Base-by-base conservation (phyloP, 192 early-diverging fungal species). In the Coemansia nantahalensis region DNA sequence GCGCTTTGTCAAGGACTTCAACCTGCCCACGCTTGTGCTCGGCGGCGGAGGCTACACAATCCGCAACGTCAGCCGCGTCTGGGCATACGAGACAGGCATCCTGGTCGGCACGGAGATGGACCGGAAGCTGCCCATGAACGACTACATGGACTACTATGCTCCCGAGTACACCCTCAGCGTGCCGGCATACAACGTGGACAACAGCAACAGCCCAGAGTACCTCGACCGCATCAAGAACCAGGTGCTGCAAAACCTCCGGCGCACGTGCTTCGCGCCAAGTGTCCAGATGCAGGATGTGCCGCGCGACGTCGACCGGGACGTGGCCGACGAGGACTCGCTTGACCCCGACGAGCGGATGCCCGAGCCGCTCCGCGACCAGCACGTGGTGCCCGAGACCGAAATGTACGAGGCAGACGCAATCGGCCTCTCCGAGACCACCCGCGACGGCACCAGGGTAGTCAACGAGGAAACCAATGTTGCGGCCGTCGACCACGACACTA, bases 11-110 rank as follows among this genome's bases (percentile, higher is more conserved):
- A 94, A 93, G 42, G 80, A 68, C 8, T 92, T 96, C 66, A 88
- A 91, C 44, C 63, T 99, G 16, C 96, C 96, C 21, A 81, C 95
- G 78, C 62, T 99, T 19, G 86, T 96, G 28, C 77, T 97, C 1
- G 96, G 96, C 21, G 96, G 96, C 17, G 96, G 96, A 17, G 96
- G 96, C 12, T 99, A 99, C 59, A 99, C 96, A 1, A 93, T 97
- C 64, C 82, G 93, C 19, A 95, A 98, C 66, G 93, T 96, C 4
- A 87, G 92, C 28, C 83, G 95, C 6, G 85, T 86, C 21, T 96
- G 94, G 95, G 86, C 91, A 8, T 97, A 95, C 67, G 96, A 99
- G 60, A 99, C 96, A 5, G 80, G 84, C 10, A 79, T 93, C 6
- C 79, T 90, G 17, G 80, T 90, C 3, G 90, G 88, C 36, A 73